phyloP scores from a whole-genome alignment of 768 basidiomycete genomes.

The Leccinum uliginosum region DNA sequence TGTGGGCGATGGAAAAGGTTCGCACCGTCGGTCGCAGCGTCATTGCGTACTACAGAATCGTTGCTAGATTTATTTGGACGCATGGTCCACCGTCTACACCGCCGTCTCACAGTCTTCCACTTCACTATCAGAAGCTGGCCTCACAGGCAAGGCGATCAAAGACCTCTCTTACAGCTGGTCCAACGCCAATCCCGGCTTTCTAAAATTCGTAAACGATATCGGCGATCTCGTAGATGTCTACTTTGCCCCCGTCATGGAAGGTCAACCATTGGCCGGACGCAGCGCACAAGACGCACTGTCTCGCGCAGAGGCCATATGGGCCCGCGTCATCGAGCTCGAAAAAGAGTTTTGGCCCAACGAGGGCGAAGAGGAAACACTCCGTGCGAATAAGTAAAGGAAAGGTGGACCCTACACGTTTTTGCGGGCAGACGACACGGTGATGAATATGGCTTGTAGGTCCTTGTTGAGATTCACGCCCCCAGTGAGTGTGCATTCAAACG shows the following conservation, averaged over 20 bases:
- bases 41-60: not conserved
- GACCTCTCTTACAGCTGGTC: constrained; percentile 62
- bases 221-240: constrained; percentile 42
- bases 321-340: constrained; percentile 57
- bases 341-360: constrained; percentile 53
- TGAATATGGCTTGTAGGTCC: too few relatives aligned
- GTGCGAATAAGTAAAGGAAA: not conserved
- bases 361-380: constrained; percentile 30
- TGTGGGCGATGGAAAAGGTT: constrained; percentile 81
- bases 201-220: constrained; percentile 47
- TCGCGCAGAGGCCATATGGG: constrained; percentile 51
- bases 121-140: not conserved
- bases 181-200: constrained; percentile 44
- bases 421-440: not conserved
- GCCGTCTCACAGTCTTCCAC: constrained; percentile 1
- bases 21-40: not conserved
- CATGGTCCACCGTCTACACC: constrained; percentile 52
- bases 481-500: too few relatives aligned
- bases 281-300: constrained; percentile 10
- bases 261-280: constrained; percentile 17
- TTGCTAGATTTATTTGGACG: constrained; percentile 60
- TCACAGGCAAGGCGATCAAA: constrained; percentile 31
- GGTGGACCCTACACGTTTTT: not conserved
- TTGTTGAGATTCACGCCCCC: too few relatives aligned
- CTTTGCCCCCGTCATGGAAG: constrained; percentile 33